These are phyloP conservation scores for Zea mays DNA, from an alignment of 176 grass and related monocot species.

Conservation along the genomic window Zm-B73-REFERENCE-NAM-5.0 NC_050098.1:235038001-235038500, in stretches of 20 bases:
- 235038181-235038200: slow-evolving; percentile 4
- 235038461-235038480: background rate
- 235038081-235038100: background rate
- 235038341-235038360: slow-evolving; percentile 85
- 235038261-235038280: slow-evolving; percentile 23
- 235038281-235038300: slow-evolving; percentile 19
- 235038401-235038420: slow-evolving; percentile 22
- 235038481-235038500: slow-evolving; percentile 20
- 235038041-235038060: background rate
- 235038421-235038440: background rate
- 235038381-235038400: slow-evolving; percentile 48
- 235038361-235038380: slow-evolving; percentile 84
- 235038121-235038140: background rate
- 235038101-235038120: background rate
- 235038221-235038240: slow-evolving; percentile 31
- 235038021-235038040: slow-evolving; percentile 29
- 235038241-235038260: slow-evolving; percentile 31
- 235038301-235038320: slow-evolving; percentile 83
- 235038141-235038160: background rate
- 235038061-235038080: background rate
- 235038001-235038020: background rate
- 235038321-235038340: slow-evolving; percentile 83
- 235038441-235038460: slow-evolving; percentile 34
- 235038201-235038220: background rate
- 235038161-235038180: background rate